Evolutionary conservation across 2,329 filamentous ascomycete species (phyloP), one percentile per base, ranked within the genome.

Genomic region (Phoma sp.): DNA sequence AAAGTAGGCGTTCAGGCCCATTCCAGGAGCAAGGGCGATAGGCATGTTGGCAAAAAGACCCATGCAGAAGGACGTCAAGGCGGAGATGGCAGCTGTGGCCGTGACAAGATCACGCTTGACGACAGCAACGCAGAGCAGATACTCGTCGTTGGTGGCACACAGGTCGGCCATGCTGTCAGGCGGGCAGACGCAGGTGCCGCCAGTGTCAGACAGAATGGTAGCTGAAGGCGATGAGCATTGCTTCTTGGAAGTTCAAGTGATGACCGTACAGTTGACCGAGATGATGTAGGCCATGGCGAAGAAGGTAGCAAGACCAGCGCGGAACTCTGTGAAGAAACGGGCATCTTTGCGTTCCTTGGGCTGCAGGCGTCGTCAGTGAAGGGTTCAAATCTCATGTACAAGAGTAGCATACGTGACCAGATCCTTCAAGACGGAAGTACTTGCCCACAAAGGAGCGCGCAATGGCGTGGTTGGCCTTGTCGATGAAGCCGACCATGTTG

Each of bases 1-100:
- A 70, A 96, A 96, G 74, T 96, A 96, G 17, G 91, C 91, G 70
- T 96, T 96, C 51, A 96, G 75, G 24, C 92, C 89, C 88, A 92
- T 90, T 33, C 89, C 89, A 15, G 89, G 88, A 6, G 88, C 89
- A 38, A 91, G 76, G 8, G 85, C 87, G 62, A 91, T 87, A 1
- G 91, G 91, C 78, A 94, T 80, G 64, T 96, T 96, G 59, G 92
- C 88, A 61, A 93, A 86, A 1, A 94, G 75, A 19, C 92, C 92
- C 88, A 96, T 92, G 75, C 82, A 88, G 75, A 96, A 92, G n/a
- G 86, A 88, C 3, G 89, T 85, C 41, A 96, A 77, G 24, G 90
- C 89, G 13, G 90, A 84, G 62, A 95, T 93, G 50, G 91, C 91
- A 39, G 92, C 91, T 4, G 92, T 96, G 10, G 89, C 91, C 6